A percentile compares a stretch with the other conserved stretches of the same genome.
Conservation (phyloP, 176 grass and related monocot species). For the Zoysia pacifica region DNA sequence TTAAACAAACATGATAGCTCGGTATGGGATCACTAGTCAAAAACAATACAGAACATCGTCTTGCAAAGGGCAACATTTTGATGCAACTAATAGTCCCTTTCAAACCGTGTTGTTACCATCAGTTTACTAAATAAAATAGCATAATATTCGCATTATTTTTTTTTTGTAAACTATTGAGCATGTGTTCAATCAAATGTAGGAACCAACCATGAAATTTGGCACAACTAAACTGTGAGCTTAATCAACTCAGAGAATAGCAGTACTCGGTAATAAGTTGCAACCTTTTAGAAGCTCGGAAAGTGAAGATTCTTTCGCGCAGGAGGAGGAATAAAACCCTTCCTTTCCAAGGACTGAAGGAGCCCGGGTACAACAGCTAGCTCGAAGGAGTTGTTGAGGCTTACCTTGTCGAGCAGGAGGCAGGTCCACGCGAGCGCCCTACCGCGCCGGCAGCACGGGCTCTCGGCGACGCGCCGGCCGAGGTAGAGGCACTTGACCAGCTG, state of each 20-base stretch:
- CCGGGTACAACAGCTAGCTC: background rate
- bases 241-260: background rate
- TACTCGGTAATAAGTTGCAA: too few relatives aligned
- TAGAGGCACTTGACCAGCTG: slow-evolving; percentile 73
- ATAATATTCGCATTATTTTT: background rate
- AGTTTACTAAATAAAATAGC: background rate
- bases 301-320: background rate
- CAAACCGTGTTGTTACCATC: background rate
- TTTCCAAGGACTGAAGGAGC: background rate
- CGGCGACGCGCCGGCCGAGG: slow-evolving; percentile 35
- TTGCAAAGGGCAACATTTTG: too few relatives aligned
- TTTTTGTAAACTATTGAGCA: too few relatives aligned
- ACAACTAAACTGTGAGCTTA: background rate
- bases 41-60: too few relatives aligned
- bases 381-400: background rate
- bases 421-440: slow-evolving; percentile 59
- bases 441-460: slow-evolving; percentile 28
- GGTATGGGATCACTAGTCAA: background rate
- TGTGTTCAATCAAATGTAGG: too few relatives aligned
- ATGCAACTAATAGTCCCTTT: background rate
- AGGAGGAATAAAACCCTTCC: background rate
- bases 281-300: background rate
- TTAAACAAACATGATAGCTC: background rate
- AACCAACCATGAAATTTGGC: too few relatives aligned
- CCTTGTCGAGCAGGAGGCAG: slow-evolving; percentile 80